These are phyloP conservation scores for Eruca vesicaria DNA, from an alignment of 441 rosid genomes.

Conservation along the genomic window DNA sequence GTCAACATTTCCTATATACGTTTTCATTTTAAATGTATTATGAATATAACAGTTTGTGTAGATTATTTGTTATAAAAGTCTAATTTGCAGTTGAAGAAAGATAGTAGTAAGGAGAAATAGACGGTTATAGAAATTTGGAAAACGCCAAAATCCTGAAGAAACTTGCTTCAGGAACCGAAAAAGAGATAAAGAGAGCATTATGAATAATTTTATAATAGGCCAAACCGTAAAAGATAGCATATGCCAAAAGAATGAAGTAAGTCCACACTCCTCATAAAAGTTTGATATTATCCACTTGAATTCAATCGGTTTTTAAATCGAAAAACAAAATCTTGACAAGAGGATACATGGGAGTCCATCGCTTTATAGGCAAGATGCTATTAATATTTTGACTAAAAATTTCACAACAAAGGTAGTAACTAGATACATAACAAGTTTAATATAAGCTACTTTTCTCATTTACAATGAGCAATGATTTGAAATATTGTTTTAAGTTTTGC, in stretches of 20 bases:
- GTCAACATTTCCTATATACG: background rate
- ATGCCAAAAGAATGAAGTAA: conserved; percentile 34
- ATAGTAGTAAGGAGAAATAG: background rate
- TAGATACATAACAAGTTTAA: background rate
- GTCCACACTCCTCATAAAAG: conserved; percentile 20
- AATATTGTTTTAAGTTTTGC: background rate
- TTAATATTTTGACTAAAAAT: background rate
- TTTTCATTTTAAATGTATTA: background rate
- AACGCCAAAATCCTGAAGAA: conserved; percentile 29
- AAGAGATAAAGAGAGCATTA: background rate
- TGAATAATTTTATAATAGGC: background rate
- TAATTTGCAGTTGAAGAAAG: background rate
- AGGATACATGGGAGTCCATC: background rate
- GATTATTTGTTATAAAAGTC: background rate
- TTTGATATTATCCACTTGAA: conserved; percentile 31
- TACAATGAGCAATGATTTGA: background rate
- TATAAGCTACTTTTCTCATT: background rate
- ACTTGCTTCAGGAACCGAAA: background rate
- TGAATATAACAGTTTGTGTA: background rate
- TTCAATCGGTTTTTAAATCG: background rate
- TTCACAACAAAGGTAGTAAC: background rate
- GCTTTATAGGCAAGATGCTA: background rate
- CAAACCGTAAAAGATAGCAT: conserved; percentile 30
- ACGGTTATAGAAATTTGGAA: conserved; percentile 10
- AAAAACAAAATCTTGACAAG: background rate